Evolutionary conservation across 1,139 yeast genomes (phyloP).

Genomic region (Spathaspora sp.): DNA sequence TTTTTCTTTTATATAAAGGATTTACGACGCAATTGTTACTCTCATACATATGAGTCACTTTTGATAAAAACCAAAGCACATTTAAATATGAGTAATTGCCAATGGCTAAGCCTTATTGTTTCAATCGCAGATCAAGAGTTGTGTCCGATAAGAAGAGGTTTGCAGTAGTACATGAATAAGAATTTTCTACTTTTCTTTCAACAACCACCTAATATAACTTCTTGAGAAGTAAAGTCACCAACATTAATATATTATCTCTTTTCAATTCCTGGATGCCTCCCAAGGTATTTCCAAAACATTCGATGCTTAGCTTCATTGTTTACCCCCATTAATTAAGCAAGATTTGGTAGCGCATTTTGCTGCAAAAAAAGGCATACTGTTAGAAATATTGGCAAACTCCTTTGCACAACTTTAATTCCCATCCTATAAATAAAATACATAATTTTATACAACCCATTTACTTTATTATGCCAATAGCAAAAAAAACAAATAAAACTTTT

Average conservation of each 20-base stretch:
- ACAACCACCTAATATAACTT: no score
- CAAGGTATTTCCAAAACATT: neutral
- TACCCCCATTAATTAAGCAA: neutral
- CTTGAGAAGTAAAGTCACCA: neutral
- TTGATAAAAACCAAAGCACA: neutral
- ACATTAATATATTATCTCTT: neutral
- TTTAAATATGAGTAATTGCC: neutral
- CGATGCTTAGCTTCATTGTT: neutral
- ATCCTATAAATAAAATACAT: slow-evolving; percentile 1
- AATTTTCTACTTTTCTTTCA: no score
- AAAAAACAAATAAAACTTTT: no score
- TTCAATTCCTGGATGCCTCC: neutral
- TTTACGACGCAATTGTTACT: neutral
- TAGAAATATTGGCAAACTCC: no score
- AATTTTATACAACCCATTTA: slow-evolving; percentile 2
- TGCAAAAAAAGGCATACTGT: neutral
- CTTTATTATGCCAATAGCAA: neutral
- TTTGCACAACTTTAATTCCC: neutral
- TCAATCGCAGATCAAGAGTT: no score
- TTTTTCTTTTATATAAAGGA: neutral
- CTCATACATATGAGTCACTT: neutral
- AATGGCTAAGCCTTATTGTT: no score
- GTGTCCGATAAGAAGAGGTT: no score
- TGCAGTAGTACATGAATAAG: no score
- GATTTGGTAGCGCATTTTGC: neutral